These are phyloP conservation scores for Pezicula radicicola DNA, from an alignment of 2,329 filamentous ascomycete species.

Conservation along the genomic window DNA sequence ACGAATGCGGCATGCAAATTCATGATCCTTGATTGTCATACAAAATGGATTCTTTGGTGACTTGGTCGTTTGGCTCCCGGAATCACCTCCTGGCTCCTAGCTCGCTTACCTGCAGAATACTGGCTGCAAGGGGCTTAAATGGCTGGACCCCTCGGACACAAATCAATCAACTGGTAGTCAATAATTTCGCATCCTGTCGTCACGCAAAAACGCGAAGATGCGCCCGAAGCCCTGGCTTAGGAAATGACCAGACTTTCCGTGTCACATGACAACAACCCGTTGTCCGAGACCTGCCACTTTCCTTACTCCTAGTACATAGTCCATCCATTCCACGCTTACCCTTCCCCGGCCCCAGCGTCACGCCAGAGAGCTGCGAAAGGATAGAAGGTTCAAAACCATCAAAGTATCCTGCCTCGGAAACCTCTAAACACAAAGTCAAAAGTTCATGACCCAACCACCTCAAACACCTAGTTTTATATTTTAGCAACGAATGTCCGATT, in stretches of 20 bases:
- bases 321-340: conserved; percentile 14
- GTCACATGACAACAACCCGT: conserved; percentile 13
- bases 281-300: conserved; percentile 3
- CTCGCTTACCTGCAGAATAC: neutral
- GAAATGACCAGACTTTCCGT: conserved; percentile 6
- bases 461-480: too few species aligned
- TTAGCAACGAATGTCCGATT: too few species aligned
- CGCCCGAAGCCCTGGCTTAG: conserved; percentile 11
- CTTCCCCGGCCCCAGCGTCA: neutral
- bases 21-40: too few species aligned
- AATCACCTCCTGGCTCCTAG: neutral
- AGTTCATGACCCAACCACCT: too few species aligned
- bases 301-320: neutral
- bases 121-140: neutral
- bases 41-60: too few species aligned
- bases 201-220: conserved; percentile 2
- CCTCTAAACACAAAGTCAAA: too few species aligned
- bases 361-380: too few species aligned
- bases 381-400: neutral
- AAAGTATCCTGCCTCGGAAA: neutral
- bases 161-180: neutral
- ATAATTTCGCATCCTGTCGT: neutral
- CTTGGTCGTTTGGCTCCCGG: too few species aligned
- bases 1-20: too few species aligned
- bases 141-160: neutral